A percentile compares a stretch with the other conserved stretches of the same genome.
Evolutionary conservation across 805 yeast genomes (phyloP).

Genomic region (Barnettozyma californica): DNA sequence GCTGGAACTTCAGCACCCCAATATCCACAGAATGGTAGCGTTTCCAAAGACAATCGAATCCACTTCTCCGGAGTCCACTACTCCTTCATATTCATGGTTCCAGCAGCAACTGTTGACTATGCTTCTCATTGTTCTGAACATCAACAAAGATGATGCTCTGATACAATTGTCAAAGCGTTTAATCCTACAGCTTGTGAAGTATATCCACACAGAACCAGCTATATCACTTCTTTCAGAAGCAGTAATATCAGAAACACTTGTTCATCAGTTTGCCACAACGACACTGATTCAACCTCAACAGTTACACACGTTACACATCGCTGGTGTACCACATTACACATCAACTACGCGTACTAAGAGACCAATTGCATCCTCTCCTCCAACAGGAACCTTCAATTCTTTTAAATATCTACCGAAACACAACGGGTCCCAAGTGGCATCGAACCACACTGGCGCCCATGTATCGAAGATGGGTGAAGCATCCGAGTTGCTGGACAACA

Average conservation of each 20-base stretch:
- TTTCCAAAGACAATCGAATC: background rate
- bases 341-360: background rate
- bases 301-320: background rate
- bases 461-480: background rate
- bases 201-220: background rate
- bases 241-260: background rate
- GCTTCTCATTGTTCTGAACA: slow-evolving; percentile 1
- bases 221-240: background rate
- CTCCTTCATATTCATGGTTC: background rate
- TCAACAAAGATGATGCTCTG: slow-evolving; percentile 1
- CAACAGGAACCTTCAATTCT: background rate
- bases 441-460: background rate
- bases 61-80: background rate
- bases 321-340: slow-evolving; percentile 3
- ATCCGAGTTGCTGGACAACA: slow-evolving; percentile 23
- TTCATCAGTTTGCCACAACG: background rate
- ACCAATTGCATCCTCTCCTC: background rate
- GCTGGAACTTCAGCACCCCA: slow-evolving; percentile 2
- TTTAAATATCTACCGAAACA: background rate
- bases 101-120: slow-evolving; percentile 1
- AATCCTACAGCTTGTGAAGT: background rate
- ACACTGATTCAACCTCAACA: background rate
- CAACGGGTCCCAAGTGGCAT: slow-evolving; percentile 1
- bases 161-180: background rate
- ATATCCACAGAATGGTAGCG: slow-evolving; percentile 2